Conservation (phyloP, 208 protist species). For the Leishmania aethiopica region DNA sequence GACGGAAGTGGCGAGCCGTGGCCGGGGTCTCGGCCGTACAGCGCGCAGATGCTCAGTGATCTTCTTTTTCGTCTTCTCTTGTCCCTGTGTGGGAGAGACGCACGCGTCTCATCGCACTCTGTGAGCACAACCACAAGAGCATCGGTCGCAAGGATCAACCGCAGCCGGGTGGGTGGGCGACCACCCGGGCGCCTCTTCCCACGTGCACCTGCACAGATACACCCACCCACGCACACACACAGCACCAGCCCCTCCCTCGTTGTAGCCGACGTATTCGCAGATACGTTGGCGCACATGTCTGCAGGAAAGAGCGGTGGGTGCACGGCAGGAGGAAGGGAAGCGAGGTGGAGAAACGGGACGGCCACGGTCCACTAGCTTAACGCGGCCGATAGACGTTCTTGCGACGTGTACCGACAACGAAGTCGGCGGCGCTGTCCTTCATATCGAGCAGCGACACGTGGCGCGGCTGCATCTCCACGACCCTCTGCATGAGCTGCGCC, state of each 20-base stretch:
- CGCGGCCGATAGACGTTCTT: slow-evolving; percentile 75
- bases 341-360: neutral
- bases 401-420: slow-evolving; percentile 69
- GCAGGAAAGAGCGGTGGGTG: neutral
- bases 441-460: slow-evolving; percentile 81
- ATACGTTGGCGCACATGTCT: neutral
- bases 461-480: slow-evolving; percentile 71
- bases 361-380: neutral
- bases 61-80: neutral
- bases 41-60: neutral
- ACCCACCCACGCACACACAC: neutral
- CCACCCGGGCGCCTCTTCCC: neutral
- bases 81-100: neutral
- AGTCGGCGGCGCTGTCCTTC: slow-evolving; percentile 88
- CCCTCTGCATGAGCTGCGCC: slow-evolving; percentile 35
- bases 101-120: neutral
- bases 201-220: neutral
- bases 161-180: neutral
- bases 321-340: neutral
- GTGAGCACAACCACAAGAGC: neutral
- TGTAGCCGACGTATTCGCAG: neutral
- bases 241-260: neutral
- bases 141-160: neutral
- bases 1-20: neutral
- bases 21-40: neutral